Evolutionary conservation across 805 yeast genomes (phyloP), one percentile per base, ranked within the genome.

Genomic region (Yamadazyma paraphyllophila): DNA sequence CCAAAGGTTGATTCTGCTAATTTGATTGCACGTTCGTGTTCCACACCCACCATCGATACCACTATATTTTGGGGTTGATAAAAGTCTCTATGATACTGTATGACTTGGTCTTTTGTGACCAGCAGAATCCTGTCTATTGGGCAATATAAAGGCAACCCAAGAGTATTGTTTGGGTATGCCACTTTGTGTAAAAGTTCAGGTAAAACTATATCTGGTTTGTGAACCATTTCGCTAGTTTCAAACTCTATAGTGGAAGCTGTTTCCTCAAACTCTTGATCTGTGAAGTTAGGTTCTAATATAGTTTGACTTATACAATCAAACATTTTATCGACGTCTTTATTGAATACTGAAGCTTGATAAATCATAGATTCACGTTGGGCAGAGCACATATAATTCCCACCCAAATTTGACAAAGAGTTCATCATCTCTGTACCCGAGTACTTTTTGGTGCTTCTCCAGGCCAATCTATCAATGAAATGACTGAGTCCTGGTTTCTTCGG

Each of bases 261-360:
- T 55, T 86, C 94, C 27, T 69, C 71, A 13, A 94, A 67, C 59
- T 92, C 98, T 41, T 77, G 78, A 12, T 78, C 81, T 1, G 85
- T 72, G 33, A 91, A 66, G 34, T 63, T 64, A 7, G 99, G 98
- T 46, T 70, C 71, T 10, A 84, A 69, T 2, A 92, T 84, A 0
- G 97, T 88, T 53, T 90, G 91, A 20, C 88, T 69, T 55, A 94
- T 71, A 38, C 88, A 71, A 38, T 77, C 77, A 52, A 87, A 80
- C 96, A 94, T 89, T 52, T 74, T 71, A 33, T 81, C 92, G 8
- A 85, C 82, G 59, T 91, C 97, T 37, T 76, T 74, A 61, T 91
- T 91, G 76, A 94, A 92, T 1, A 90, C 96, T 2, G 96, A 84
- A 1, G 97, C 95, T 66, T 94, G 98, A 65, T 94, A 94, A 69